Evolutionary conservation across 2,329 filamentous ascomycete species (phyloP), one percentile per base, ranked within the genome.

Genomic region (Clarireedia hainanense): DNA sequence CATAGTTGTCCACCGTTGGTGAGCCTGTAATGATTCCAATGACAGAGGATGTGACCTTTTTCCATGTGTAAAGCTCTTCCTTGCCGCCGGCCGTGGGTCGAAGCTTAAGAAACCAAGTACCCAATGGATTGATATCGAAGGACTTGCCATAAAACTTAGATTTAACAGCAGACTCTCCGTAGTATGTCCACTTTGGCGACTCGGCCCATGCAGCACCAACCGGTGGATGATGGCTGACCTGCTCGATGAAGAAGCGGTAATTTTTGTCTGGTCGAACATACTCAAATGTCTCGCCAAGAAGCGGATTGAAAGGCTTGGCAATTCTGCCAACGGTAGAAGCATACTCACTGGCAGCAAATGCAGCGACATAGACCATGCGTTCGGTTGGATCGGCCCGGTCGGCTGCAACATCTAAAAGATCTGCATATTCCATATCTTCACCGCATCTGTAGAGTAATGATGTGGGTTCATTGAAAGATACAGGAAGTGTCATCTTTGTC

Each of bases 401-500:
- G 1, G 89, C 90, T 30, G 94, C 94, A 60, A 86, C 83, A 66
- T 99, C 91, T 34, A 99, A 79, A 6, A 99, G 81, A 64, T 97
- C 90, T 0, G 89, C 88, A 68, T 99, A 99, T 72, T 99, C 94
- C 89, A 99, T 92, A 68, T 99, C 94, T 73, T 99, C 94, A 5
- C 89, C 90, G 45, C 95, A 92, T 69, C 94, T 89, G 71, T 97
- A 94, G 7, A 99, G 80, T 12, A 99, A 76, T 5, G 94, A 97
- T 0, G 94, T 99, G 0, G 94, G 94, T 72, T 99, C 94, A 73
- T 99, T 99, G 76, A 99, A 97, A 0, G 94, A 96, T 2, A 99
- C 94, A 0, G 94, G 94, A 20, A 99, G 76, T 0, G 94, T 97
- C 92, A 99, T 99, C 76, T 95, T 97, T 39, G 94, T 97, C 94